Evolutionary conservation across 1,284 basidiomycete genomes (phyloP).

Genomic region (Trichosporon sp.): DNA sequence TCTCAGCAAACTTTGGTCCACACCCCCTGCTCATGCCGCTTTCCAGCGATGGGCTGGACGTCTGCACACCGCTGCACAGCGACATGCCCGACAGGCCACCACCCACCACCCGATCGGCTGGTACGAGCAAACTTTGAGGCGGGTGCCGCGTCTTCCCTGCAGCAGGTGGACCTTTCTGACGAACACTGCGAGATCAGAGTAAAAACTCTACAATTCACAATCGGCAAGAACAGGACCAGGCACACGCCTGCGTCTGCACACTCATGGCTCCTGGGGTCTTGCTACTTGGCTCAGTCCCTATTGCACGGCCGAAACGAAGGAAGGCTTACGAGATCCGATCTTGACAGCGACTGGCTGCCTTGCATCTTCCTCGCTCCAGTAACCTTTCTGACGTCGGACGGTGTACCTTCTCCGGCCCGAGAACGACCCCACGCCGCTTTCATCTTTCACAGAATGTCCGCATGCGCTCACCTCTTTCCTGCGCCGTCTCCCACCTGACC

Average conservation of each 20-base stretch:
- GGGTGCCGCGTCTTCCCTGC: background rate
- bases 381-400: too few species aligned
- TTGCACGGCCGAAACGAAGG: background rate
- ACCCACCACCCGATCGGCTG: background rate
- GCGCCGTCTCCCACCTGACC: too few species aligned
- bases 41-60: too few species aligned
- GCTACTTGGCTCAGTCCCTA: too few species aligned
- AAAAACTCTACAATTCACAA: background rate
- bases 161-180: background rate
- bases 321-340: background rate
- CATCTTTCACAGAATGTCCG: background rate
- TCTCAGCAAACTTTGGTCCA: slow-evolving; percentile 5
- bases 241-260: background rate
- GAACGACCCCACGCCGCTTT: background rate
- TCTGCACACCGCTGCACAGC: background rate
- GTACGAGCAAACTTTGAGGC: background rate
- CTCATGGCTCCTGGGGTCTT: too few species aligned
- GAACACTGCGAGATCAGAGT: background rate
- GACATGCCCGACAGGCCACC: background rate
- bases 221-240: slow-evolving; percentile 1
- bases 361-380: too few species aligned
- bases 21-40: background rate
- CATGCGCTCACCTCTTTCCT: background rate
- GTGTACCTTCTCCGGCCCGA: too few species aligned
- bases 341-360: too few species aligned